Conservation (phyloP, 768 basidiomycete species). For the Boletus patriciae region DNA sequence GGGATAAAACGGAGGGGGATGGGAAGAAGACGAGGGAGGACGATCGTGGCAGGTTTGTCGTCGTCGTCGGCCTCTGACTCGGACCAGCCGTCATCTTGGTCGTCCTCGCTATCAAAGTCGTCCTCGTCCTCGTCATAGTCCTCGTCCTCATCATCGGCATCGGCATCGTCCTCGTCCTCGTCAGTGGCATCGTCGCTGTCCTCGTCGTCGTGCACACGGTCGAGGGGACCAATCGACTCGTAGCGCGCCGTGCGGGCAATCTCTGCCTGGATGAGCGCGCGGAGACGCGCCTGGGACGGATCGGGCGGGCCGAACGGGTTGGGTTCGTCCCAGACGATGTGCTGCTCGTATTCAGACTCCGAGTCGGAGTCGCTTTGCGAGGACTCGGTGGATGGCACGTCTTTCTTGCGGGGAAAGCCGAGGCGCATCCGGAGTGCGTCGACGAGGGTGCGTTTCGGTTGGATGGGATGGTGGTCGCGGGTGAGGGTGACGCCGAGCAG, state of each 20-base stretch:
- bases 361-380: no score
- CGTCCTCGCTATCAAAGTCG: background rate
- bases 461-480: background rate
- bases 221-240: background rate
- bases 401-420: background rate
- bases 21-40: conserved; percentile 4
- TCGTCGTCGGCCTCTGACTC: background rate
- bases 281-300: background rate
- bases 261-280: background rate
- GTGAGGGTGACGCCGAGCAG: background rate
- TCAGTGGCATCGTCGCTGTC: background rate
- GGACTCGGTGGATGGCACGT: no score
- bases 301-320: conserved; percentile 12
- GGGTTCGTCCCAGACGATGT: conserved; percentile 12
- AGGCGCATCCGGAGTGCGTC: background rate
- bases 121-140: background rate
- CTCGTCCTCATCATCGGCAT: background rate
- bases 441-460: background rate
- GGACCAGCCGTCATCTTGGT: background rate
- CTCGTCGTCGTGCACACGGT: background rate
- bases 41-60: background rate
- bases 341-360: background rate
- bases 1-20: background rate
- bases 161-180: background rate
- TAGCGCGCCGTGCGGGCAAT: background rate